These are phyloP conservation scores for Calonectria honghensis DNA, from an alignment of 2,329 filamentous ascomycete genomes.

Conservation along the genomic window DNA sequence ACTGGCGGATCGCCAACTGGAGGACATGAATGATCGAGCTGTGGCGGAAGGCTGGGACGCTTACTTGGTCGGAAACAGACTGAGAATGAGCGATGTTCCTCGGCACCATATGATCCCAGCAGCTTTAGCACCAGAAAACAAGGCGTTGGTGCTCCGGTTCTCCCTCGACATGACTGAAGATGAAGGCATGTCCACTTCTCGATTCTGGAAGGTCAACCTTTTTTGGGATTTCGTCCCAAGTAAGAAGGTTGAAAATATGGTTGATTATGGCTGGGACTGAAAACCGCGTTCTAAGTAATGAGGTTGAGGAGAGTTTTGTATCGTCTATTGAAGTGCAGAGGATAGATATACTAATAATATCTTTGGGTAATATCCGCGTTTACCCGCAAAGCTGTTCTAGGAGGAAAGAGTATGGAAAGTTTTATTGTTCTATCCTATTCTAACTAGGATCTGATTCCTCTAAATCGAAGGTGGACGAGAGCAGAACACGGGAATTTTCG, in stretches of 20 bases:
- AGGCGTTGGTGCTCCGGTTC: neutral
- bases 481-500: neutral
- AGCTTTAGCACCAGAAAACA: neutral
- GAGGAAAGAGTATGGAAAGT: neutral
- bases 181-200: neutral
- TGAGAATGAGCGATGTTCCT: neutral
- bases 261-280: neutral
- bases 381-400: neutral
- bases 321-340: neutral
- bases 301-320: neutral
- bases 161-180: neutral
- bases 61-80: neutral
- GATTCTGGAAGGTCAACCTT: neutral
- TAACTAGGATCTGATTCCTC: neutral
- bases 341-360: neutral
- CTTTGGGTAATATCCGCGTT: neutral
- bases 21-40: slow-evolving; percentile 13
- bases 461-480: neutral
- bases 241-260: neutral
- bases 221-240: neutral
- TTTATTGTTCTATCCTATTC: neutral
- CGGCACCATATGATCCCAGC: neutral
- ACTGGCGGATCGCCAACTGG: neutral
- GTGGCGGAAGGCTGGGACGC: neutral
- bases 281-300: neutral